These are phyloP conservation scores for Metarhizium rileyi DNA, from an alignment of 2,329 filamentous ascomycete genomes.

Conservation along the genomic window DNA sequence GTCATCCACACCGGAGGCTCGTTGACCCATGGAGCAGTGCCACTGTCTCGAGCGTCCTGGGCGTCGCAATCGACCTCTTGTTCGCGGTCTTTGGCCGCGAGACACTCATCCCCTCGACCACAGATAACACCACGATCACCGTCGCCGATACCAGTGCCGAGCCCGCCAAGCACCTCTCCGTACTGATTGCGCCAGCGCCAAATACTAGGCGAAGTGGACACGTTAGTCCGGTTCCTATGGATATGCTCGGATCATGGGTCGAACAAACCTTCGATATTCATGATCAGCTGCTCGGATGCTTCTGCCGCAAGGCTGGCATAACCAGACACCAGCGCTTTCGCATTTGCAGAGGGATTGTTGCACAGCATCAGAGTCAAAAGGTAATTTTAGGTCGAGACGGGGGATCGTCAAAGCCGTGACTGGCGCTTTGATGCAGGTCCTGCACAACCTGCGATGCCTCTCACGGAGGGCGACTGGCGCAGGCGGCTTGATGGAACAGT, in stretches of 20 bases:
- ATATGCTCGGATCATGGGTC: neutral
- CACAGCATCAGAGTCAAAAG: slow-evolving; percentile 46
- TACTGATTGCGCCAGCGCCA: slow-evolving; percentile 90
- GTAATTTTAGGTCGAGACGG: slow-evolving; percentile 30
- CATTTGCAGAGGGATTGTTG: slow-evolving; percentile 45
- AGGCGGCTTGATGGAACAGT: slow-evolving; percentile 80
- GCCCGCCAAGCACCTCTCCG: slow-evolving; percentile 65
- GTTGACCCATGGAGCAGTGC: slow-evolving; percentile 11
- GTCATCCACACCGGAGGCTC: slow-evolving; percentile 12
- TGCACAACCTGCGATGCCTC: slow-evolving; percentile 74
- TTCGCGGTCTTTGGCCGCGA: slow-evolving; percentile 68
- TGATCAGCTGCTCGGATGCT: slow-evolving; percentile 51
- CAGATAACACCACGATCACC: slow-evolving; percentile 83
- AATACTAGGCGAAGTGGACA: slow-evolving; percentile 35
- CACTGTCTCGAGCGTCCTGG: slow-evolving; percentile 52
- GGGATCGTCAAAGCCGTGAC: slow-evolving; percentile 45
- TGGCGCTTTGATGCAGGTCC: slow-evolving; percentile 62
- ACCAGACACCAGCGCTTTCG: slow-evolving; percentile 56
- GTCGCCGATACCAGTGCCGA: slow-evolving; percentile 81
- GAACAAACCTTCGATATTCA: slow-evolving; percentile 46
- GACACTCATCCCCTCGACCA: slow-evolving; percentile 65
- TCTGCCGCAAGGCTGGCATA: slow-evolving; percentile 76
- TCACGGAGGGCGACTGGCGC: slow-evolving; percentile 55
- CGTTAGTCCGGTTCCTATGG: neutral
- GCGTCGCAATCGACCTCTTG: slow-evolving; percentile 79